Percentiles rank a stretch among this genome's conserved stretches.
phyloP scores from a whole-genome alignment of 2,329 filamentous ascomycete genomes.

The Blumeriella jaapii region DNA sequence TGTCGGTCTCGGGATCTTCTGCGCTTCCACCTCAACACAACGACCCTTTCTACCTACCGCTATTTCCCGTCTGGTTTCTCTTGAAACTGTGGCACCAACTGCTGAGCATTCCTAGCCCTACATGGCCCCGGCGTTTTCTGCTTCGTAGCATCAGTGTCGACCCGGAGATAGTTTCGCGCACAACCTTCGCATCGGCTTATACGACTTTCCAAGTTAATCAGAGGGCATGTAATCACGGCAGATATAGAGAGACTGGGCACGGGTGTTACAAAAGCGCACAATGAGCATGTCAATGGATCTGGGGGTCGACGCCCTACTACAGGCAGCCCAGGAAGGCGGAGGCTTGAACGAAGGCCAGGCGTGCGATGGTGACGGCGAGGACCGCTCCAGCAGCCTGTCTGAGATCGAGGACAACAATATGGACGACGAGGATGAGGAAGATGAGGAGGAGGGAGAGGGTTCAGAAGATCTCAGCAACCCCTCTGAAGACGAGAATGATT shows the following conservation, averaged over 20 bases:
- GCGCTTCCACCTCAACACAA: too few relatives aligned
- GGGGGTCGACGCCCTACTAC: constrained; percentile 20
- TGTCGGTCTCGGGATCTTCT: too few relatives aligned
- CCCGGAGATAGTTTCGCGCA: too few relatives aligned
- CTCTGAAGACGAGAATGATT: constrained; percentile 49
- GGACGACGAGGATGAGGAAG: constrained; percentile 39
- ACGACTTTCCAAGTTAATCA: too few relatives aligned
- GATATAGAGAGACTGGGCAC: constrained; percentile 17
- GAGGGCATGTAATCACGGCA: constrained; percentile 23
- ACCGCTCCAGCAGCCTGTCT: constrained; percentile 81
- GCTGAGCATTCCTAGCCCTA: too few relatives aligned
- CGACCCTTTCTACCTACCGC: too few relatives aligned
- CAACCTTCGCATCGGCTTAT: too few relatives aligned
- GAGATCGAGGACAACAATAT: constrained; percentile 75
- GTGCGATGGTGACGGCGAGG: constrained; percentile 35
- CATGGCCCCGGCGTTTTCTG: too few relatives aligned
- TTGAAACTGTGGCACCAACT: too few relatives aligned
- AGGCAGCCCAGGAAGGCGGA: constrained; percentile 19
- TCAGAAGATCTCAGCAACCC: constrained; percentile 27
- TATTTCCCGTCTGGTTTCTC: too few relatives aligned
- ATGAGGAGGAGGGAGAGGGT: constrained; percentile 35
- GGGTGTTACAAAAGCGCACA: constrained; percentile 15
- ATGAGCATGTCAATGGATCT: constrained; percentile 25
- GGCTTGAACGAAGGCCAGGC: constrained; percentile 25
- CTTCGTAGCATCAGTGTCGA: too few relatives aligned